Evolutionary conservation across 495 filamentous ascomycete species (phyloP).

Genomic region (Talaromyces thailandensis): DNA sequence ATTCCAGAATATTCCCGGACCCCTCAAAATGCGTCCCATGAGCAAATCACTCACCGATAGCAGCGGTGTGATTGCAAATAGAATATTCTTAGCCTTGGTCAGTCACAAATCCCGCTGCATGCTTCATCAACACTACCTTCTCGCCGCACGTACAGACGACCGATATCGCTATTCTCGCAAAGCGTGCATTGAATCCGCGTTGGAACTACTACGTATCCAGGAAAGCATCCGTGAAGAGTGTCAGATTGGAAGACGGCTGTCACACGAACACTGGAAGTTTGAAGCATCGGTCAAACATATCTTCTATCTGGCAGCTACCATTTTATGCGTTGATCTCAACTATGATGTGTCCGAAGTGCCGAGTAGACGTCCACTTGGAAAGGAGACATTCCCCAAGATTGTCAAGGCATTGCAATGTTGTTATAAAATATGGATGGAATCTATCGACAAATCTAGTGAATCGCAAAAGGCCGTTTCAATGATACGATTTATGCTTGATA

Average conservation of each 20-base stretch:
- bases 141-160: slow-evolving; percentile 17
- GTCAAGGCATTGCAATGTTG: slow-evolving; percentile 52
- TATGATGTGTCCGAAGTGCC: not conserved
- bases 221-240: slow-evolving; percentile 19
- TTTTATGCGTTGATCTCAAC: slow-evolving; percentile 19
- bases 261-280: slow-evolving; percentile 22
- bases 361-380: slow-evolving; percentile 8
- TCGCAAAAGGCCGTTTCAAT: slow-evolving; percentile 61
- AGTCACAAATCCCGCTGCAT: slow-evolving; percentile 33
- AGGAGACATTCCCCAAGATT: slow-evolving; percentile 54
- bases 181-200: slow-evolving; percentile 30
- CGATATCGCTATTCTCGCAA: slow-evolving; percentile 24
- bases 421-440: slow-evolving; percentile 56
- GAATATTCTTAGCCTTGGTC: slow-evolving; percentile 31
- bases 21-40: slow-evolving; percentile 24
- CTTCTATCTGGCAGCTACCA: slow-evolving; percentile 26
- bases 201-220: slow-evolving; percentile 21
- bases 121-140: slow-evolving; percentile 33
- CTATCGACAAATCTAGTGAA: slow-evolving; percentile 57
- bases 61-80: slow-evolving; percentile 24
- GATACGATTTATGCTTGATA: slow-evolving; percentile 57
- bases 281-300: slow-evolving; percentile 23
- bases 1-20: slow-evolving; percentile 21
- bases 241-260: slow-evolving; percentile 19
- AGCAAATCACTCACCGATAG: slow-evolving; percentile 29